Evolutionary conservation across 163 green algal genomes (phyloP).

Genomic region (Scenedesmus sp.): DNA sequence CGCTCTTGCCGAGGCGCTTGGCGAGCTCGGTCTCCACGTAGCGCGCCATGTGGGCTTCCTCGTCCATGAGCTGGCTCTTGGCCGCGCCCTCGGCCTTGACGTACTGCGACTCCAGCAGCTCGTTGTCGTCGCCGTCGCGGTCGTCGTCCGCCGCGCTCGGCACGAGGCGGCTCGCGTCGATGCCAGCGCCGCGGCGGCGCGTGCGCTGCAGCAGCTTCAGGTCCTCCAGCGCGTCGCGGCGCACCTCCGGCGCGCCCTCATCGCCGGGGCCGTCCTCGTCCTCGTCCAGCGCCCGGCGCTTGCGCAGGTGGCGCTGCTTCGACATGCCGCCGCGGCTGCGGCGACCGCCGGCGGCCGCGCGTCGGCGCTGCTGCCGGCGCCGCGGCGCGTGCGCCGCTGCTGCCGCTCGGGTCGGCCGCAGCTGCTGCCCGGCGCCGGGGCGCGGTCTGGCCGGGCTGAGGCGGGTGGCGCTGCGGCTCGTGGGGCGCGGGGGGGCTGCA

Average conservation of each 20-base stretch:
- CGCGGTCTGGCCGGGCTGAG: background rate
- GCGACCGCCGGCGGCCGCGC: background rate
- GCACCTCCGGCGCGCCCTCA: background rate
- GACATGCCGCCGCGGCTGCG: constrained; percentile 11
- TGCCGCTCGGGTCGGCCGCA: constrained; percentile 2
- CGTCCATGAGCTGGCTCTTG: constrained; percentile 32
- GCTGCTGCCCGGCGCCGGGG: background rate
- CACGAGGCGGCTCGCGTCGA: constrained; percentile 34
- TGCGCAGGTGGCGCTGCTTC: constrained; percentile 46
- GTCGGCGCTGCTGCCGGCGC: background rate
- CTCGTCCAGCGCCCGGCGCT: constrained; percentile 32
- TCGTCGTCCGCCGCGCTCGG: constrained; percentile 22
- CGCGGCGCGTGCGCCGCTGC: background rate
- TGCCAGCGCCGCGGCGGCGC: constrained; percentile 32
- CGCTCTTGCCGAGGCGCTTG: constrained; percentile 35
- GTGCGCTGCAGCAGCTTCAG: constrained; percentile 49
- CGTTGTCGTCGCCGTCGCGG: constrained; percentile 22
- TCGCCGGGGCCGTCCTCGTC: constrained; percentile 1
- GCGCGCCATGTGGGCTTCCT: constrained; percentile 46
- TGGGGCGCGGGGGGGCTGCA: too few relatives aligned
- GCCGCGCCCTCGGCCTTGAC: constrained; percentile 27
- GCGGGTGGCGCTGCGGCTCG: background rate
- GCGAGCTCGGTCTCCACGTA: constrained; percentile 45
- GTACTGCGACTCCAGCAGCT: constrained; percentile 46
- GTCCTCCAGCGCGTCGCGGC: constrained; percentile 25